phyloP scores from a whole-genome alignment of 177 flowering plant species.

The Tripterygium wilfordii region DNA sequence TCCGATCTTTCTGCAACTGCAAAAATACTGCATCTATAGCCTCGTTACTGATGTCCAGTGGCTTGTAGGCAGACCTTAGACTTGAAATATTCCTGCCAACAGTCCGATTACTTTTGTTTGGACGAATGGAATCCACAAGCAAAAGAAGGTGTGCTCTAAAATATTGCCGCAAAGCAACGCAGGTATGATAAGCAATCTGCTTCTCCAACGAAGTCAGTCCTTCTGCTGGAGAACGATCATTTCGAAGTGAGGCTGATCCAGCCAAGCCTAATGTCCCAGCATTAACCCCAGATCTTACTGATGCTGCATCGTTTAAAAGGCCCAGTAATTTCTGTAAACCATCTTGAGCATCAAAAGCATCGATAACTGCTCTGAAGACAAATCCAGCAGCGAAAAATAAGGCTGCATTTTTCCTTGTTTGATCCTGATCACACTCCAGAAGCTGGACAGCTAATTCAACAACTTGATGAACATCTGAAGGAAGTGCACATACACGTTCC shows the following conservation, averaged over 20 bases:
- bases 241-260: conserved; percentile 48
- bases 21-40: conserved; percentile 80
- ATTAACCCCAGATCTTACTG: conserved; percentile 79
- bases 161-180: conserved; percentile 91
- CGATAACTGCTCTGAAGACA: conserved; percentile 85
- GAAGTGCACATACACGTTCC: conserved; percentile 98
- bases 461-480: conserved; percentile 68
- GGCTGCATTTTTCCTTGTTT: conserved; percentile 89
- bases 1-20: conserved; percentile 81
- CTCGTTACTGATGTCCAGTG: conserved; percentile 89
- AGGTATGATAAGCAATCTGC: conserved; percentile 89
- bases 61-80: conserved; percentile 79
- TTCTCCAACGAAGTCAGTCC: conserved; percentile 83
- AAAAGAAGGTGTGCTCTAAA: conserved; percentile 91
- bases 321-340: conserved; percentile 71
- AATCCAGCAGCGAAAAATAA: conserved; percentile 85
- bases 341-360: conserved; percentile 88
- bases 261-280: conserved; percentile 55
- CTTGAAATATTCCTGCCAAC: conserved; percentile 52
- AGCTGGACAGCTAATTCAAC: conserved; percentile 90
- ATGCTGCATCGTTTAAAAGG: conserved; percentile 79
- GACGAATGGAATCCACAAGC: conserved; percentile 92
- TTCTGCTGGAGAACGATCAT: conserved; percentile 77
- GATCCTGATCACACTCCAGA: conserved; percentile 84
- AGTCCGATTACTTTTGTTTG: conserved; percentile 67